Conservation (phyloP, 2,329 filamentous ascomycete genomes). For the Arthrobotrys musiformis region DNA sequence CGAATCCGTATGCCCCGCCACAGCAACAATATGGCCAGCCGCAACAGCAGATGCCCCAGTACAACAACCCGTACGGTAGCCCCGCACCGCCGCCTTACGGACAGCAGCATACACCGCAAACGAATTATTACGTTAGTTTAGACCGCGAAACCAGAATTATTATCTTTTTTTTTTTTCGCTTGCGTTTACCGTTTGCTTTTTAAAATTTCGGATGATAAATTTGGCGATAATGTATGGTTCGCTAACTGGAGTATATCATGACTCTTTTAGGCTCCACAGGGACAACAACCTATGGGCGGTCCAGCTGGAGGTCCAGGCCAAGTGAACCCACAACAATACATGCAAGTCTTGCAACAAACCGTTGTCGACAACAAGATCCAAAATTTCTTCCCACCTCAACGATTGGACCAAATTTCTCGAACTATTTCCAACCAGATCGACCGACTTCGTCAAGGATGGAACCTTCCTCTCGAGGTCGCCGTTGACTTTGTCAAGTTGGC, state of each 20-base stretch:
- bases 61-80: constrained; percentile 36
- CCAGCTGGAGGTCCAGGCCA: constrained; percentile 29
- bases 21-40: constrained; percentile 41
- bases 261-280: constrained; percentile 31
- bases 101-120: constrained; percentile 36
- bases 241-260: neutral
- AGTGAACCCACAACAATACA: constrained; percentile 43
- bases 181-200: constrained; percentile 7
- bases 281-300: constrained; percentile 48
- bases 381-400: constrained; percentile 47
- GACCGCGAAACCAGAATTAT: too few species aligned
- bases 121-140: constrained; percentile 53
- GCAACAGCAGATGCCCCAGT: constrained; percentile 22
- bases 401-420: constrained; percentile 23
- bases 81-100: constrained; percentile 38
- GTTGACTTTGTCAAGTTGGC: constrained; percentile 61
- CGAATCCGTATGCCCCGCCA: constrained; percentile 43
- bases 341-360: constrained; percentile 51
- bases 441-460: constrained; percentile 59
- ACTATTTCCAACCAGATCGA: constrained; percentile 34
- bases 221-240: neutral
- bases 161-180: constrained; percentile 5
- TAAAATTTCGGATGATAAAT: neutral
- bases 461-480: constrained; percentile 60
- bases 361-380: constrained; percentile 53